Conservation (phyloP, 2,329 filamentous ascomycete species). For the Raffaelea albimanens region DNA sequence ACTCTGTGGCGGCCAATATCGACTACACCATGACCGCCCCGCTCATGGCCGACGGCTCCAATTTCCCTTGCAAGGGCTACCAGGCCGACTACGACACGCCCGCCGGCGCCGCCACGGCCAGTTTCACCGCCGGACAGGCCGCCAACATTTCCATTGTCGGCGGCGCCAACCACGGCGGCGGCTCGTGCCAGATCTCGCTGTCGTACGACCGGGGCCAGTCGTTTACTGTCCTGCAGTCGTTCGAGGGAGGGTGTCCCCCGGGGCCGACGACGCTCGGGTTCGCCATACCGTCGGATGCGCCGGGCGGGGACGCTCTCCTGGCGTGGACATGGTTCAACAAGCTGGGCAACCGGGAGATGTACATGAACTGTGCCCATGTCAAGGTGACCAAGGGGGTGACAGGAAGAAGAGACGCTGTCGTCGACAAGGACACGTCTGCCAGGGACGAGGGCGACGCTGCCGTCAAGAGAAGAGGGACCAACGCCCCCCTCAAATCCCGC, state of each 20-base stretch:
- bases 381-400: slow-evolving; percentile 29
- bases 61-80: slow-evolving; percentile 70
- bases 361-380: slow-evolving; percentile 75
- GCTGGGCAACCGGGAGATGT: slow-evolving; percentile 72
- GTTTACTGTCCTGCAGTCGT: slow-evolving; percentile 58
- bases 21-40: slow-evolving; percentile 69
- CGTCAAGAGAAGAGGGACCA: slow-evolving; percentile 49
- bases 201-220: slow-evolving; percentile 63
- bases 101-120: slow-evolving; percentile 44
- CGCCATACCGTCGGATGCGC: slow-evolving; percentile 53
- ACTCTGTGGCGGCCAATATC: slow-evolving; percentile 28
- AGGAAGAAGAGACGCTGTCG: no score
- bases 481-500: slow-evolving; percentile 1
- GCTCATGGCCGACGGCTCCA: slow-evolving; percentile 45
- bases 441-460: no score
- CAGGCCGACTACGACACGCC: slow-evolving; percentile 37
- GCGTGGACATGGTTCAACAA: slow-evolving; percentile 74
- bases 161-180: slow-evolving; percentile 55
- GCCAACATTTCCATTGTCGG: slow-evolving; percentile 58
- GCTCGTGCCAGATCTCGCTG: slow-evolving; percentile 67
- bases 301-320: slow-evolving; percentile 48
- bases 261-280: slow-evolving; percentile 48
- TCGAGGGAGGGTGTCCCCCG: slow-evolving; percentile 44
- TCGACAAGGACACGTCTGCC: no score
- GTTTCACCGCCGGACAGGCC: slow-evolving; percentile 50